Conservation (phyloP, 2,329 filamentous ascomycete species). For the Alternaria incomplexa region DNA sequence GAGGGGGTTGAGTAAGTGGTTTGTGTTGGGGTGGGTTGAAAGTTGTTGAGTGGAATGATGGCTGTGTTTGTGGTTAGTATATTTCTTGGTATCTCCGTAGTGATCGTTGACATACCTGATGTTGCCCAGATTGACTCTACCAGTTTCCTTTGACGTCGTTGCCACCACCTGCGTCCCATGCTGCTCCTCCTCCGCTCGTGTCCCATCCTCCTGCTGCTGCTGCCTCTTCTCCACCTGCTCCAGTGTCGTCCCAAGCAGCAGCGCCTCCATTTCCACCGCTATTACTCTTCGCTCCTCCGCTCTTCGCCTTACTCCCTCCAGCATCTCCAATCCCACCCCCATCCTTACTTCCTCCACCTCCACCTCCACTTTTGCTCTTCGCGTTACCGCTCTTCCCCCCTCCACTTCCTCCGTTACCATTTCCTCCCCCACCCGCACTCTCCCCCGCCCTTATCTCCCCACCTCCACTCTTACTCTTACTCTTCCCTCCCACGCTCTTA, state of each 20-base stretch:
- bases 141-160: background rate
- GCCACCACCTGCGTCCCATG: background rate
- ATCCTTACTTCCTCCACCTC: background rate
- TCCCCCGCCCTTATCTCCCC: background rate
- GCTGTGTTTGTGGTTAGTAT: background rate
- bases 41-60: background rate
- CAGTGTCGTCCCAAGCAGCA: background rate
- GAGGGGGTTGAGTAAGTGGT: too few species aligned
- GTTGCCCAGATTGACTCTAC: background rate
- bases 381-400: too few species aligned
- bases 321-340: too few species aligned
- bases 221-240: background rate
- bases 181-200: background rate
- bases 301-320: background rate
- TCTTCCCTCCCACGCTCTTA: background rate
- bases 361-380: background rate
- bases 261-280: background rate
- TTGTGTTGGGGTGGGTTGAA: too few species aligned
- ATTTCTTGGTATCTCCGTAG: accelerated
- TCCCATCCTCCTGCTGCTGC: background rate
- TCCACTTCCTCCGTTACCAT: too few species aligned
- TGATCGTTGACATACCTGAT: background rate
- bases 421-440: background rate
- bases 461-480: background rate
- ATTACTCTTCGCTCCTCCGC: background rate